Evolutionary conservation across 306 rosid genomes (phyloP).

Genomic region (Adenanthera pavonina): DNA sequence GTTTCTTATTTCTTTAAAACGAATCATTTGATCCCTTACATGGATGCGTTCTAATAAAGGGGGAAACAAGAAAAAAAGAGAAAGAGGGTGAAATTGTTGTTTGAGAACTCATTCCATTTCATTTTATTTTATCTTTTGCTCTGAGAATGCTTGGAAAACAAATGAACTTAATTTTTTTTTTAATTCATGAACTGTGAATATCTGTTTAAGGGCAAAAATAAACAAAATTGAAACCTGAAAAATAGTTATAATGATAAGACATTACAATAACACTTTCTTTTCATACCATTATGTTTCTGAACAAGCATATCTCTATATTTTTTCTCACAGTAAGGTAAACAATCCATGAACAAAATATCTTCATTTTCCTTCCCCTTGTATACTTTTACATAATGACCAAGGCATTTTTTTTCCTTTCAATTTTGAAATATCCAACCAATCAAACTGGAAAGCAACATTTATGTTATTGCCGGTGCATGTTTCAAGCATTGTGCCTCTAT

Average conservation of each 20-base stretch:
- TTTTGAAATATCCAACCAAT: conserved; percentile 27
- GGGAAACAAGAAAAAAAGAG: background rate
- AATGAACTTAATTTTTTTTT: background rate
- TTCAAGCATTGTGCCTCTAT: background rate
- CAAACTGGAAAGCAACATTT: conserved; percentile 10
- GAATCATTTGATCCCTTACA: conserved; percentile 27
- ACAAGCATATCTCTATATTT: background rate
- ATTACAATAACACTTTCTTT: background rate
- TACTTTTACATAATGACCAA: background rate
- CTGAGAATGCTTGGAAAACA: too few species aligned
- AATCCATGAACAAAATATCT: background rate
- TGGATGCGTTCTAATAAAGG: conserved; percentile 1
- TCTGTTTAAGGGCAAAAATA: background rate
- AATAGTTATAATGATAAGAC: background rate
- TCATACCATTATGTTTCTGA: background rate
- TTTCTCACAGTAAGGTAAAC: conserved; percentile 8
- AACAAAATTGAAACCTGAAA: background rate
- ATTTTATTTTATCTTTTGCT: too few species aligned
- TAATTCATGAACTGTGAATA: background rate
- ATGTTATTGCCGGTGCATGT: background rate
- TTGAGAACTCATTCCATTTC: background rate
- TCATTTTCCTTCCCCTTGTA: background rate
- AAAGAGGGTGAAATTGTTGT: conserved; percentile 15
- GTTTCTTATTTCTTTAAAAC: conserved; percentile 12
- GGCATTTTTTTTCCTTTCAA: background rate